Percentiles rank a stretch among this genome's conserved stretches.
Conservation (phyloP, 2,329 filamentous ascomycete species). For the Microdochium bolleyi region DNA sequence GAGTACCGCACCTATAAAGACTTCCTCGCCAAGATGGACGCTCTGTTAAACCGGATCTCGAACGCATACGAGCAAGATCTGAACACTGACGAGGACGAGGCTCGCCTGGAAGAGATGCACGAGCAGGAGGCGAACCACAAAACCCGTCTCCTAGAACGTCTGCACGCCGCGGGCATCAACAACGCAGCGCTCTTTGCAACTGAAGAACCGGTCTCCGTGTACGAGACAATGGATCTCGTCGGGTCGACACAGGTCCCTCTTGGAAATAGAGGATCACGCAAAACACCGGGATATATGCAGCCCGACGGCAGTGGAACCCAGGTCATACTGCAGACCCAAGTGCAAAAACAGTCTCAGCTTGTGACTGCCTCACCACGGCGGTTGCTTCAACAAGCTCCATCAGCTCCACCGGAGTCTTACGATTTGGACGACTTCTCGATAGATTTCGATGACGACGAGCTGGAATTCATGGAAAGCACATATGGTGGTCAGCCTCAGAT, state of each 20-base stretch:
- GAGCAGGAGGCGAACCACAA: slow-evolving; percentile 29
- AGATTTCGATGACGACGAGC: slow-evolving; percentile 5
- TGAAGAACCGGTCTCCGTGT: neutral
- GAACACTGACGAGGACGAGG: slow-evolving; percentile 44
- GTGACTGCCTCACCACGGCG: neutral
- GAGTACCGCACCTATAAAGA: slow-evolving; percentile 33
- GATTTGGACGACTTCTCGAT: neutral
- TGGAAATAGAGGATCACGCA: neutral
- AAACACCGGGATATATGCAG: neutral
- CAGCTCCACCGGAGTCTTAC: neutral
- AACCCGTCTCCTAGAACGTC: slow-evolving; percentile 26
- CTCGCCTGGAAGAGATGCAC: slow-evolving; percentile 38
- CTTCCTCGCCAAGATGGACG: slow-evolving; percentile 34
- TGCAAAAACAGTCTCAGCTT: slow-evolving; percentile 22
- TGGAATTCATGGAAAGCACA: neutral
- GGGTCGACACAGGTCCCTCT: neutral
- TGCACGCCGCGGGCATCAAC: slow-evolving; percentile 37
- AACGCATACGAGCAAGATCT: slow-evolving; percentile 41
- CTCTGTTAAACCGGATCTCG: slow-evolving; percentile 36
- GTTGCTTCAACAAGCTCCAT: neutral
- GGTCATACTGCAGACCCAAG: slow-evolving; percentile 44
- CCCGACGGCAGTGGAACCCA: slow-evolving; percentile 29
- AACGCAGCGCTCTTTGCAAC: slow-evolving; percentile 26
- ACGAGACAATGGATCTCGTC: neutral
- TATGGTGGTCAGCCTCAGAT: neutral